phyloP scores from a whole-genome alignment of 2,329 filamentous ascomycete species.

The Colletotrichum siamense region DNA sequence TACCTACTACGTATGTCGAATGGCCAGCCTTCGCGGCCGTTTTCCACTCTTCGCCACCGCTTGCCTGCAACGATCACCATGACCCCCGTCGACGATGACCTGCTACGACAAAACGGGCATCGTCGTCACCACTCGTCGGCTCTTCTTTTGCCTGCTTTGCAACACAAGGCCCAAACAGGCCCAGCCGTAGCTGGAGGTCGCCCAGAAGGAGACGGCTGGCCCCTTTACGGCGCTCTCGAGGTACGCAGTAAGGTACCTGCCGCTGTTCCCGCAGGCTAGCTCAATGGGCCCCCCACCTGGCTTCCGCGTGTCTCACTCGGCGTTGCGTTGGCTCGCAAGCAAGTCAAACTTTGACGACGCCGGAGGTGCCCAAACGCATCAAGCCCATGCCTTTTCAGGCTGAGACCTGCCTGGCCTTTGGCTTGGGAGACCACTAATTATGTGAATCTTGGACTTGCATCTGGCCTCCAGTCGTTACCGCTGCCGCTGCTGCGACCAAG shows the following conservation, averaged over 20 bases:
- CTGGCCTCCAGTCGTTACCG: not conserved
- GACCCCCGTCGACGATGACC: not conserved
- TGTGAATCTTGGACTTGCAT: not conserved
- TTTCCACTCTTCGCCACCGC: not conserved
- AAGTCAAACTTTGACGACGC: not conserved
- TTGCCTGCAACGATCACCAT: not conserved
- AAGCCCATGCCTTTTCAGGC: slow-evolving; percentile 1
- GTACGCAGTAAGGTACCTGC: not conserved
- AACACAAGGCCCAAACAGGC: not conserved
- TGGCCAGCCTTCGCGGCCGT: not conserved
- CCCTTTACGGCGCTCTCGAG: not conserved
- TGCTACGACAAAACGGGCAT: not conserved
- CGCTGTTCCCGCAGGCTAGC: slow-evolving; percentile 14
- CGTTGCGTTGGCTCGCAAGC: not conserved
- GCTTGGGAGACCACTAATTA: not conserved
- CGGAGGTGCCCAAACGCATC: not conserved
- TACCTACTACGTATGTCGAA: not conserved
- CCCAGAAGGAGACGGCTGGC: not conserved
- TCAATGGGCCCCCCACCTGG: not conserved
- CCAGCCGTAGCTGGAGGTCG: not conserved
- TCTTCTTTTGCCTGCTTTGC: not conserved
- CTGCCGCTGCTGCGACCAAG: not conserved
- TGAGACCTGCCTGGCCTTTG: not conserved
- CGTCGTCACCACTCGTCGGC: not conserved
- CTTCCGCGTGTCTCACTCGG: slow-evolving; percentile 6